Percentiles rank a stretch among this genome's conserved stretches.
Evolutionary conservation across 352 stramenopile genomes (phyloP).

Genomic region (Peronosclerospora sorghi): DNA sequence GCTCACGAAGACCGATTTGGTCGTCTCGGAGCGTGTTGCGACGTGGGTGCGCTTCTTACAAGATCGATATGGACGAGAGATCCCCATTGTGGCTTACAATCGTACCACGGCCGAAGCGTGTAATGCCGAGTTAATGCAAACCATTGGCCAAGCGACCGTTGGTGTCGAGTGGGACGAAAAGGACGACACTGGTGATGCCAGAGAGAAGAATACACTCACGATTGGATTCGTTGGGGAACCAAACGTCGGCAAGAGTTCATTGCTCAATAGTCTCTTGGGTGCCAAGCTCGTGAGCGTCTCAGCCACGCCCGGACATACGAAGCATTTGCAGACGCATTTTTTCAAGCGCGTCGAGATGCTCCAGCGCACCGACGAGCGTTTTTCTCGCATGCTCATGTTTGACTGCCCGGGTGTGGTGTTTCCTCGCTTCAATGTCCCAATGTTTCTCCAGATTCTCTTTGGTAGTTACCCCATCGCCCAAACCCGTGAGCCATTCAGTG

Average conservation of each 20-base stretch:
- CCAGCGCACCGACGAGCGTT: slow-evolving; percentile 11
- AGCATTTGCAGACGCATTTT: slow-evolving; percentile 76
- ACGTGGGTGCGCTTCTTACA: slow-evolving; percentile 90
- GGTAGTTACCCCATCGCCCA: slow-evolving; percentile 78
- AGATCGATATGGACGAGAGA: slow-evolving; percentile 73
- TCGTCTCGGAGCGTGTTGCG: slow-evolving; percentile 68
- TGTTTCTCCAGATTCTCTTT: slow-evolving; percentile 69
- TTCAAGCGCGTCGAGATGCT: slow-evolving; percentile 51
- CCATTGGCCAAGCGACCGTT: slow-evolving; percentile 27
- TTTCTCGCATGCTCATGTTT: slow-evolving; percentile 47
- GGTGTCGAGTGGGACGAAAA: slow-evolving; percentile 14
- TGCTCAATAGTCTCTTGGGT: slow-evolving; percentile 86
- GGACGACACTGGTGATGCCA: slow-evolving; percentile 58
- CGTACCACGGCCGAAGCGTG: slow-evolving; percentile 45
- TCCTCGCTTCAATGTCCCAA: slow-evolving; percentile 53
- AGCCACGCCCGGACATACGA: slow-evolving; percentile 66
- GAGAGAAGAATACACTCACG: slow-evolving; percentile 87
- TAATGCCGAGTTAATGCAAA: slow-evolving; percentile 32
- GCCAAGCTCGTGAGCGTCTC: slow-evolving; percentile 76
- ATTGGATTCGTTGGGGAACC: slow-evolving; percentile 96
- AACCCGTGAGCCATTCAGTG: slow-evolving; percentile 77
- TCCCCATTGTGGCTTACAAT: slow-evolving; percentile 71
- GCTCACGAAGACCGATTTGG: slow-evolving; percentile 99
- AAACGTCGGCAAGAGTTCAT: slow-evolving; percentile 91
- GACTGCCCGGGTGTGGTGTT: slow-evolving; percentile 80